Percentiles rank a stretch among this genome's conserved stretches.
These are phyloP conservation scores for Lachnellula arida DNA, from an alignment of 2,329 filamentous ascomycete genomes.

Conservation along the genomic window DNA sequence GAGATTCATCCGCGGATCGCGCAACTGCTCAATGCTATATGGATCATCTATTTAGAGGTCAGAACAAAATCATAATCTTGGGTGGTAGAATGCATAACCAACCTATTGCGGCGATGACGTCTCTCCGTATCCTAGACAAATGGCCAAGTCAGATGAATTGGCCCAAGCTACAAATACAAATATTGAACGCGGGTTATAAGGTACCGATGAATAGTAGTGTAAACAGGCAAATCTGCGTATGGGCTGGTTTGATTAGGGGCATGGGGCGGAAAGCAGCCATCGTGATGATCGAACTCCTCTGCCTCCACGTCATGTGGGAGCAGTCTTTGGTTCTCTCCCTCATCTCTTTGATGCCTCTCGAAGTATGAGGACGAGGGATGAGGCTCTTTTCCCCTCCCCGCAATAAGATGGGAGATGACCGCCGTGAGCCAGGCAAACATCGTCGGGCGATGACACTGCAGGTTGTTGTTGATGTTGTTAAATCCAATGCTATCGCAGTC, in stretches of 20 bases:
- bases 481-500: no score
- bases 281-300: conserved; percentile 10
- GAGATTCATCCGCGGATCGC: conserved; percentile 72
- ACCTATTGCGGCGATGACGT: conserved; percentile 59
- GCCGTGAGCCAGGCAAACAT: not conserved
- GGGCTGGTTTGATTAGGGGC: conserved; percentile 21
- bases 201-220: conserved; percentile 69
- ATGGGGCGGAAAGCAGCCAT: conserved; percentile 28
- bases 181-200: not conserved
- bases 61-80: not conserved
- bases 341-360: not conserved
- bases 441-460: conserved; percentile 40
- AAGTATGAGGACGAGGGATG: not conserved
- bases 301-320: conserved; percentile 19
- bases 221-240: conserved; percentile 55
- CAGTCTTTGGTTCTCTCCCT: conserved; percentile 8
- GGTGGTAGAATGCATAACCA: conserved; percentile 46
- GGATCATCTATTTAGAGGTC: conserved; percentile 46
- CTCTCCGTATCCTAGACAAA: conserved; percentile 47
- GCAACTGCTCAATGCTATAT: conserved; percentile 69
- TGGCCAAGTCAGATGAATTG: not conserved
- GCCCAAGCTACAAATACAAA: not conserved
- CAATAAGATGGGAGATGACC: not conserved
- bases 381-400: not conserved
- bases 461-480: no score